Conservation (phyloP, 2,329 filamentous ascomycete species). For the Phyllosticta ampelicida region DNA sequence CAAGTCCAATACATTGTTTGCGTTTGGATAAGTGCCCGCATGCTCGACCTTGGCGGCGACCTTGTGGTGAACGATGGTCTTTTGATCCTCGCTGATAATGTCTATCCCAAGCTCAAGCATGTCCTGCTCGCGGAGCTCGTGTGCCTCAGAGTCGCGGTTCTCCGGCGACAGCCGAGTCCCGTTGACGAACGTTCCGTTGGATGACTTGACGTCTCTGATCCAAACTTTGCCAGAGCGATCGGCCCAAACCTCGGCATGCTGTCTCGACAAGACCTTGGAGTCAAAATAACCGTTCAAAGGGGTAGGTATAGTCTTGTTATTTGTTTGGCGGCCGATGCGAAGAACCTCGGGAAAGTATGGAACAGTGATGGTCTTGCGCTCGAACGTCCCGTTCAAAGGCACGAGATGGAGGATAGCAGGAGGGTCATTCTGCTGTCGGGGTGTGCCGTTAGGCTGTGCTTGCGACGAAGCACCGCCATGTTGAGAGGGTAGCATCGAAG, state of each 20-base stretch:
- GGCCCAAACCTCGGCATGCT: conserved; percentile 94
- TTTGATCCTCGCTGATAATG: conserved; percentile 97
- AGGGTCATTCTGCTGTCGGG: conserved; percentile 40
- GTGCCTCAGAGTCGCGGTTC: conserved; percentile 91
- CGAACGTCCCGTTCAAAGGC: conserved; percentile 92
- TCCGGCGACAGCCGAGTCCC: conserved; percentile 80
- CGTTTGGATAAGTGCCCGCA: conserved; percentile 68
- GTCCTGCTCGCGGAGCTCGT: conserved; percentile 84
- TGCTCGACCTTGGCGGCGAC: conserved; percentile 95
- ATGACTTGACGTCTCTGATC: conserved; percentile 96
- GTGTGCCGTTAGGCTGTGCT: conserved; percentile 47
- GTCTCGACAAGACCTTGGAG: conserved; percentile 90
- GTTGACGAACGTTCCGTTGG: conserved; percentile 97
- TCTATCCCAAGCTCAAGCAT: conserved; percentile 93
- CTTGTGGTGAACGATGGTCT: conserved; percentile 96
- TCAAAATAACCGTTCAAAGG: conserved; percentile 92
- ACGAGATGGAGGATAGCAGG: conserved; percentile 75
- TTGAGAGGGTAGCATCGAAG: conserved; percentile 56
- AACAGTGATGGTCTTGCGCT: conserved; percentile 90
- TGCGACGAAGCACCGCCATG: conserved; percentile 54
- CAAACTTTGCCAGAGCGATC: conserved; percentile 77
- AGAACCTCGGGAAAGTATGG: conserved; percentile 91
- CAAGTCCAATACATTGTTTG: conserved; percentile 72
- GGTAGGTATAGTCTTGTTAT: conserved; percentile 88
- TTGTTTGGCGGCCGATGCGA: conserved; percentile 90